Percentiles rank a stretch among this genome's conserved stretches.
Evolutionary conservation across 768 basidiomycete species (phyloP).

Genomic region (Suillus variegatus): DNA sequence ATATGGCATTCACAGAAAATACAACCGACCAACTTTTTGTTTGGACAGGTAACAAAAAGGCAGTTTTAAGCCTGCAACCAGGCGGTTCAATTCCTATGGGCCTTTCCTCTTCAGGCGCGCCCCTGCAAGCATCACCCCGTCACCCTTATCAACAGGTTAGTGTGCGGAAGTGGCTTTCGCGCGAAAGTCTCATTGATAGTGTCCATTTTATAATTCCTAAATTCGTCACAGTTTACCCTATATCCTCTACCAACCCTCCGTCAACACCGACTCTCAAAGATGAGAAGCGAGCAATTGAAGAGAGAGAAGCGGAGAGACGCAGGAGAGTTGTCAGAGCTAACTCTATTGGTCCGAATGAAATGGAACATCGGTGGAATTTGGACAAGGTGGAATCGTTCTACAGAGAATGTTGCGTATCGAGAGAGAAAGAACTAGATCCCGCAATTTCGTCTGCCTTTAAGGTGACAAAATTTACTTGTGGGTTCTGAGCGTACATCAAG

Average conservation of each 20-base stretch:
- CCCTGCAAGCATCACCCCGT: too few species aligned
- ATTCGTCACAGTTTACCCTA: slow-evolving; percentile 87
- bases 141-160: too few species aligned
- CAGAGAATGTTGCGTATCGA: slow-evolving; percentile 77
- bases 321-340: slow-evolving; percentile 63
- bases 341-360: slow-evolving; percentile 34
- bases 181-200: slow-evolving; percentile 23
- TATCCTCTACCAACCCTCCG: slow-evolving; percentile 82
- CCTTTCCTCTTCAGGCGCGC: too few species aligned
- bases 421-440: slow-evolving; percentile 69
- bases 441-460: slow-evolving; percentile 71
- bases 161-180: too few species aligned
- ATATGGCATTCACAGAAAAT: too few species aligned
- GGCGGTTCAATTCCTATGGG: too few species aligned
- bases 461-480: slow-evolving; percentile 39
- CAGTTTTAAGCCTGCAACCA: too few species aligned
- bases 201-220: slow-evolving; percentile 92
- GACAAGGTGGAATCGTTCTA: slow-evolving; percentile 87
- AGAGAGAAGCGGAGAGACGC: slow-evolving; percentile 69
- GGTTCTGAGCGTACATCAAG: not conserved
- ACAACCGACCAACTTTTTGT: too few species aligned
- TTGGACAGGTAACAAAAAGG: too few species aligned
- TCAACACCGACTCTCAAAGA: slow-evolving; percentile 76
- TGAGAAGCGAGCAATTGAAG: slow-evolving; percentile 80
- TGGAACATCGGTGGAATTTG: slow-evolving; percentile 80